Percentiles rank a stretch among this genome's conserved stretches.
Conservation (phyloP, 2,329 filamentous ascomycete species). For the Apiospora marii region DNA sequence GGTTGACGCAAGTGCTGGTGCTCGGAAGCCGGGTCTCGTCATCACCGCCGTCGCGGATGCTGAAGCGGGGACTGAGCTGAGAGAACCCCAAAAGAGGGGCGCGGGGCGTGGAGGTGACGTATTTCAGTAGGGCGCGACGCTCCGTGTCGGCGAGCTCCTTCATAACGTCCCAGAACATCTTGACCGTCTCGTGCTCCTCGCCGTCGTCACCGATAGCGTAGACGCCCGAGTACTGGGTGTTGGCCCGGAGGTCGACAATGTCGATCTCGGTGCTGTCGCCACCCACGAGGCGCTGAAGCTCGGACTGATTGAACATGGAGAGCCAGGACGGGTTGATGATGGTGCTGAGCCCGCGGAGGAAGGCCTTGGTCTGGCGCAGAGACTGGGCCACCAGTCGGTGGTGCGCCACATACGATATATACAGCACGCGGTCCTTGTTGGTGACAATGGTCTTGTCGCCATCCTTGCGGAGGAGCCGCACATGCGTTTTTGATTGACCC, state of each 20-base stretch:
- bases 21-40: constrained; percentile 85
- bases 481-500: constrained; percentile 66
- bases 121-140: constrained; percentile 87
- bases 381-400: constrained; percentile 87
- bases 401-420: constrained; percentile 89
- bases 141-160: constrained; percentile 76
- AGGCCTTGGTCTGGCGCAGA: constrained; percentile 82
- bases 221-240: constrained; percentile 87
- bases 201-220: constrained; percentile 91
- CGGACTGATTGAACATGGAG: constrained; percentile 97
- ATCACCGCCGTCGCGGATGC: constrained; percentile 82
- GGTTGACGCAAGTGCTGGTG: constrained; percentile 94
- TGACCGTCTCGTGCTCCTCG: constrained; percentile 83
- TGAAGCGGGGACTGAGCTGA: constrained; percentile 85
- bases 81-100: constrained; percentile 90
- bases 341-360: constrained; percentile 82
- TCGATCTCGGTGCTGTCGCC: constrained; percentile 88
- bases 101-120: constrained; percentile 91
- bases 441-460: constrained; percentile 83
- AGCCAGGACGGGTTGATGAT: constrained; percentile 95
- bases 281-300: constrained; percentile 91
- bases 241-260: constrained; percentile 81
- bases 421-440: constrained; percentile 91
- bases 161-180: constrained; percentile 93
- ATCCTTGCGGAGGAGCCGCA: constrained; percentile 77